Conservation (phyloP, 1,284 basidiomycete genomes). For the Apiotrichum akiyoshidainum region DNA sequence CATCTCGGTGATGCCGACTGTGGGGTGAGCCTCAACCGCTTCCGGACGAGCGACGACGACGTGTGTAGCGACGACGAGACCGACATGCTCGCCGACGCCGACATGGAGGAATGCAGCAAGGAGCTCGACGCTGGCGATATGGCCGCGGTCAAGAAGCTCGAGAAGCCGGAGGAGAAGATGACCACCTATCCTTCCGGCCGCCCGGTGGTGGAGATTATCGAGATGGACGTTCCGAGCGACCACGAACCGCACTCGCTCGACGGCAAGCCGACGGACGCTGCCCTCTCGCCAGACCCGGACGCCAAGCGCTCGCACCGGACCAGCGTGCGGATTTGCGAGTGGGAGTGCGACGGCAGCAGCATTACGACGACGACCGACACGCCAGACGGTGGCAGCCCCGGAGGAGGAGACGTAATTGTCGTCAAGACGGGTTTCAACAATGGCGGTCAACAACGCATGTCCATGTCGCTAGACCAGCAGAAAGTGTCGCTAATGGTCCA, state of each 20-base stretch:
- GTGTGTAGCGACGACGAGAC: not conserved
- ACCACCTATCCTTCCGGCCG: not conserved
- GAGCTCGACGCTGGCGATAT: not conserved
- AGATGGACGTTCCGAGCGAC: not conserved
- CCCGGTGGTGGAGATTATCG: not conserved
- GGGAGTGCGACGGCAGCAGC: not conserved
- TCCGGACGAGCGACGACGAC: not conserved
- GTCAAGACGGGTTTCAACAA: not conserved
- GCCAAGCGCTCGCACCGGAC: not conserved
- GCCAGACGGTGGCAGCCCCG: not conserved
- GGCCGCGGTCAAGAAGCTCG: not conserved
- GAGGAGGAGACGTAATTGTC: not conserved
- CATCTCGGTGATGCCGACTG: not conserved
- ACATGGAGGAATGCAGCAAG: not conserved
- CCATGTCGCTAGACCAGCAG: not conserved
- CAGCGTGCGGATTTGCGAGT: not conserved
- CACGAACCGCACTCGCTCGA: not conserved
- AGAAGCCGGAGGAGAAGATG: not conserved
- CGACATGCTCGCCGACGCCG: not conserved
- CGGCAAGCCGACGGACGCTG: not conserved
- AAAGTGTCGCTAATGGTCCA: not conserved
- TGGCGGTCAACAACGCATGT: not conserved
- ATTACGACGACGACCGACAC: not conserved
- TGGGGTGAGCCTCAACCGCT: conserved; percentile 1
- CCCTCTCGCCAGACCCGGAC: not conserved